phyloP scores from a whole-genome alignment of 495 filamentous ascomycete genomes.

The Symbiotaphrina buchneri region DNA sequence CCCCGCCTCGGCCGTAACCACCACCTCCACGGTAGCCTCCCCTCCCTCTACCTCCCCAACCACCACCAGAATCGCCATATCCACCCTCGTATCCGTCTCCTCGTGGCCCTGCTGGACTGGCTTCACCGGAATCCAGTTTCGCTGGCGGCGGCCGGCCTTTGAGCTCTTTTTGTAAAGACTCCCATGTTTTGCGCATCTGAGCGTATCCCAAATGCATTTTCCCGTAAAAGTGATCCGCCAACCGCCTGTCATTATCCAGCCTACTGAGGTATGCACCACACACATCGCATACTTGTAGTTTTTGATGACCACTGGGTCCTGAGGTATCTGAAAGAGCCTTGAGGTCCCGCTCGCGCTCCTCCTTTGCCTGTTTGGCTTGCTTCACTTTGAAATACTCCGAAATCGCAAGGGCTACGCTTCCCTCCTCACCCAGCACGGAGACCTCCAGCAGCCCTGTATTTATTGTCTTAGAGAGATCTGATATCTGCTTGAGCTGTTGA shows the following conservation, averaged over 20 bases:
- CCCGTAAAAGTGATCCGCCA: constrained; percentile 96
- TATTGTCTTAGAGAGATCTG: constrained; percentile 56
- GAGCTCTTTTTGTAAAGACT: constrained; percentile 68
- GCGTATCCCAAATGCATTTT: constrained; percentile 99
- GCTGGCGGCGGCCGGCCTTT: constrained; percentile 39
- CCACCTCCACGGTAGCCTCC: constrained; percentile 22
- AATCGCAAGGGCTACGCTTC: constrained; percentile 55
- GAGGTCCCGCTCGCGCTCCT: constrained; percentile 68
- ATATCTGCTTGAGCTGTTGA: constrained; percentile 60
- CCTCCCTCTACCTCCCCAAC: constrained; percentile 24
- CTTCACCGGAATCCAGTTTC: constrained; percentile 16
- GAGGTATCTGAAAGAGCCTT: constrained; percentile 81
- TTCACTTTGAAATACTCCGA: constrained; percentile 71
- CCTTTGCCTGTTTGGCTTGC: constrained; percentile 59
- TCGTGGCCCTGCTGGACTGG: constrained; percentile 14
- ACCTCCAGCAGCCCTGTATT: constrained; percentile 70
- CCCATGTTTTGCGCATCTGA: constrained; percentile 84
- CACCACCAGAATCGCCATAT: constrained; percentile 22
- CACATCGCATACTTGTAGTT: constrained; percentile 94
- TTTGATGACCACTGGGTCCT: constrained; percentile 87
- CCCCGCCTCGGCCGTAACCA: constrained; percentile 6
- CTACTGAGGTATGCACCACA: constrained; percentile 82
- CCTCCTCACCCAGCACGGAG: constrained; percentile 61
- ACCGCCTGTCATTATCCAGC: constrained; percentile 77
- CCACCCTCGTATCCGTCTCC: constrained; percentile 19